Base-by-base conservation (phyloP, 2,329 filamentous ascomycete genomes). In the Didymella sp. region DNA sequence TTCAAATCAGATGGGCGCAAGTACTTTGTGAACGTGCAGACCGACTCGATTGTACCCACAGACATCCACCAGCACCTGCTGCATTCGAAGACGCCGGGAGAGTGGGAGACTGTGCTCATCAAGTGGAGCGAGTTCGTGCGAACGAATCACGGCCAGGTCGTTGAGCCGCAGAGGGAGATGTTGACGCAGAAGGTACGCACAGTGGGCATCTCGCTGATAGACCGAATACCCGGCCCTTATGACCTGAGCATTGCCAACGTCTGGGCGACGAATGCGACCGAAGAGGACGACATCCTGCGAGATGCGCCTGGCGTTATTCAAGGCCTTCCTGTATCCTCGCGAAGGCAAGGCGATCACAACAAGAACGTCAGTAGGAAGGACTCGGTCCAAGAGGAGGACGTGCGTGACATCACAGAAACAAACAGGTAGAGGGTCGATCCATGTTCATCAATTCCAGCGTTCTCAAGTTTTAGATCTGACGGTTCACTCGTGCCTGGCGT, bases 21-120 rank as follows among this genome's bases (percentile, higher is more conserved):
- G 69, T 99, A 98, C 80, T 91, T 96, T 56, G 87, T 99, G 70
- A 99, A 99, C 76, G 81, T 99, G 15, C 95, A 98, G 80, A 96
- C 93, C 3, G 94, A 99, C 73, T 91, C 90, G 1, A 88, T 99
- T 52, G 91, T 96, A 44, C 90, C 92, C 11, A 94, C 92, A n/a
- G 95, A 99, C 75, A 82, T 99, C 61, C 95, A 98, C 76, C 95
- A 99, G 75, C 95, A 99, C 76, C 84, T 95, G 46, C 78, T 99
- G 4, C 96, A 92, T 66, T 84, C 89, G 8, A 89, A 88, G 70
- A 85, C 86, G 8, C 88, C 90, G 0, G 92, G 92, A 0, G 84
- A 93, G 69, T 99, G 95, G 95, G 94, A 99, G 82, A 97, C 95
- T 1, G 85, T 97, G n/a, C 77, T 96, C 43, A 89, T 99, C 62